Percentiles rank a stretch among this genome's conserved stretches.
These are phyloP conservation scores for Ustanciosporium gigantosporum DNA, from an alignment of 1,284 basidiomycete genomes.

Conservation along the genomic window DNA sequence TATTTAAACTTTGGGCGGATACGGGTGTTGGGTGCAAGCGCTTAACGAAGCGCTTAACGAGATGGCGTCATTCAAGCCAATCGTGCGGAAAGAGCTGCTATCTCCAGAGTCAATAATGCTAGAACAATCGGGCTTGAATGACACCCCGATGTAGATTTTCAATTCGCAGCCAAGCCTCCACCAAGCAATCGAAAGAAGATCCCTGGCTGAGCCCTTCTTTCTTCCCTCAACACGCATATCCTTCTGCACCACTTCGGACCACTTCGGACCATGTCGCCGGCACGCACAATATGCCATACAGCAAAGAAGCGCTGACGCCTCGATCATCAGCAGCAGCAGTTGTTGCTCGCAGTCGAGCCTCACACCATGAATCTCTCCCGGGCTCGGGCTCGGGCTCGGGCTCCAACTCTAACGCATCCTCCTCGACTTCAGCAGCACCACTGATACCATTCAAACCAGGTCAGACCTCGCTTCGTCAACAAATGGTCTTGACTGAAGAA, in stretches of 20 bases:
- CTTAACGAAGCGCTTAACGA: slow-evolving; percentile 26
- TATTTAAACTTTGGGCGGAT: too few species aligned
- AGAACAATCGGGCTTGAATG: too few species aligned
- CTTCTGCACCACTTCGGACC: slow-evolving; percentile 1
- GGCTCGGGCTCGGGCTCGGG: slow-evolving; percentile 79
- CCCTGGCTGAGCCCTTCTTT: too few species aligned
- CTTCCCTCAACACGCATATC: too few species aligned
- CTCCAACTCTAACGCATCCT: slow-evolving; percentile 83
- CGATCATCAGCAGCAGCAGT: slow-evolving; percentile 23
- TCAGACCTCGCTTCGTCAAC: slow-evolving; percentile 38
- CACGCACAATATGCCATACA: slow-evolving; percentile 15
- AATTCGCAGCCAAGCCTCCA: too few species aligned
- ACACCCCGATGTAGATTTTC: too few species aligned
- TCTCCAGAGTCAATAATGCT: too few species aligned
- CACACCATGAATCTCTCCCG: slow-evolving; percentile 11
- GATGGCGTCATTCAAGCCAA: slow-evolving; percentile 22
- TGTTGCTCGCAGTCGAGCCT: neutral
- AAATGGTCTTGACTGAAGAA: slow-evolving; percentile 69
- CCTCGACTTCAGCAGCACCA: slow-evolving; percentile 68
- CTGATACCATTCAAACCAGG: slow-evolving; percentile 34
- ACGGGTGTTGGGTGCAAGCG: too few species aligned
- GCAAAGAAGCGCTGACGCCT: slow-evolving; percentile 38
- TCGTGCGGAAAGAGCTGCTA: slow-evolving; percentile 7
- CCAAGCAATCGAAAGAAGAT: too few species aligned
- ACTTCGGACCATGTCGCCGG: neutral